Percentiles rank a stretch among this genome's conserved stretches.
Conservation (phyloP, 164 flowering plant species). For the Stephania japonica region DNA sequence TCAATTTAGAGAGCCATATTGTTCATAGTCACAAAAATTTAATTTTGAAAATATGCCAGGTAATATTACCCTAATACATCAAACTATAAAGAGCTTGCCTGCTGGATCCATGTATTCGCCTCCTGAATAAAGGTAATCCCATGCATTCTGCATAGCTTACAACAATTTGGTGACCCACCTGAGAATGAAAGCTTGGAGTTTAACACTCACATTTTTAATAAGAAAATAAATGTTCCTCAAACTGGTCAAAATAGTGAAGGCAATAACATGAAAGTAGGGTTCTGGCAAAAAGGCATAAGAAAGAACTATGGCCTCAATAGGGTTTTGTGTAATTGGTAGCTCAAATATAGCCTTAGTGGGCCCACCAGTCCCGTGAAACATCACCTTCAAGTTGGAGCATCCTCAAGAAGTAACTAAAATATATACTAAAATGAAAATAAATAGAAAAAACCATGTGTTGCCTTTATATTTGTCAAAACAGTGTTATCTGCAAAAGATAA, state of each 20-base stretch:
- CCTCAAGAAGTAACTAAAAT: background rate
- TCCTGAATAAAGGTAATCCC: conserved; percentile 86
- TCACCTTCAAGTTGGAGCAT: background rate
- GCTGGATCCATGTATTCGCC: conserved; percentile 83
- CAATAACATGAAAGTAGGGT: background rate
- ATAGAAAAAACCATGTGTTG: too few relatives aligned
- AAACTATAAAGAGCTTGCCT: conserved; percentile 55
- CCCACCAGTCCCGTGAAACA: background rate
- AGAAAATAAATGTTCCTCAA: background rate
- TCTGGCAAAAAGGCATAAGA: background rate
- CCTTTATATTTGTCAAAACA: too few relatives aligned
- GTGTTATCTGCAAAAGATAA: too few relatives aligned
- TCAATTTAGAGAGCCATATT: background rate
- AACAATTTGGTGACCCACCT: conserved; percentile 98
- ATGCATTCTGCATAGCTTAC: conserved; percentile 84
- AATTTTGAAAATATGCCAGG: conserved; percentile 7
- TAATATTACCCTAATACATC: conserved; percentile 12
- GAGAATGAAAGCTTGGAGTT: conserved; percentile 4
- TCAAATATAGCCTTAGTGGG: background rate
- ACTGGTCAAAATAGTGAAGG: background rate
- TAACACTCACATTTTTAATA: background rate
- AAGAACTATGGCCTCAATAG: background rate
- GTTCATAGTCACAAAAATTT: background rate
- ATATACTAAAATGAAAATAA: background rate
- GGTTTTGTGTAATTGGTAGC: background rate